Conservation (phyloP, 106 monocot genomes). For the Hemerocallis citrina region DNA sequence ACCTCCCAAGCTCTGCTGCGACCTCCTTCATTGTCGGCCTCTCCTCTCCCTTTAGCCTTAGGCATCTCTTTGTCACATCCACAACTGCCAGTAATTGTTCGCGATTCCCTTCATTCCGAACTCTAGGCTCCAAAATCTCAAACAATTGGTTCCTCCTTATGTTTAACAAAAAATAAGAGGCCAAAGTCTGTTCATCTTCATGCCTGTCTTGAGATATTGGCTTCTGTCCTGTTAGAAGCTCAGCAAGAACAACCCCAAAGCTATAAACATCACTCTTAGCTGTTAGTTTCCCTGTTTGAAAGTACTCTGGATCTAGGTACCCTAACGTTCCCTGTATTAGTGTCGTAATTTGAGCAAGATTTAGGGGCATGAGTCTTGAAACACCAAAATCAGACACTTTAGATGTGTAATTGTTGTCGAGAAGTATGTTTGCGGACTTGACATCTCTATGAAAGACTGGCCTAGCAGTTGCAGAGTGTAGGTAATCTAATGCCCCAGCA, state of each 20-base stretch:
- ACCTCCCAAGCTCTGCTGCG: constrained; percentile 29
- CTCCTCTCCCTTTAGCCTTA: constrained; percentile 34
- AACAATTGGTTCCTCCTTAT: constrained; percentile 7
- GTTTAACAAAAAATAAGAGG: constrained; percentile 6
- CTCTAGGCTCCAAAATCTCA: constrained; percentile 12
- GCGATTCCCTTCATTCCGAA: constrained; percentile 21
- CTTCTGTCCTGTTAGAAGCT: constrained; percentile 19
- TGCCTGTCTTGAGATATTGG: constrained; percentile 17
- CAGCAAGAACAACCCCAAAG: constrained; percentile 7
- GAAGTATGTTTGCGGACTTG: constrained; percentile 38
- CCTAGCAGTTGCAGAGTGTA: constrained; percentile 17
- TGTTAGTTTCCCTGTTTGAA: constrained; percentile 16
- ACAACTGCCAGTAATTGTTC: constrained; percentile 14
- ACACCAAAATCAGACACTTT: constrained; percentile 45
- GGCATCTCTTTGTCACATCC: constrained; percentile 32
- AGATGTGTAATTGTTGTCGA: constrained; percentile 3
- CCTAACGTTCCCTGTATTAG: constrained; percentile 45
- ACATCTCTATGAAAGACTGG: constrained; percentile 48
- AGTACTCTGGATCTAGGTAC: constrained; percentile 49
- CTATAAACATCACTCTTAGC: constrained; percentile 16
- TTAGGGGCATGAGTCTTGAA: constrained; percentile 30
- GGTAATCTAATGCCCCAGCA: constrained; percentile 33
- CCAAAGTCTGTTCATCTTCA: constrained; percentile 15
- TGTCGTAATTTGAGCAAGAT: constrained; percentile 32
- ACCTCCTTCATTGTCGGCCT: constrained; percentile 68